These are phyloP conservation scores for Lomentospora prolificans DNA, from an alignment of 2,329 filamentous ascomycete genomes.

Conservation along the genomic window DNA sequence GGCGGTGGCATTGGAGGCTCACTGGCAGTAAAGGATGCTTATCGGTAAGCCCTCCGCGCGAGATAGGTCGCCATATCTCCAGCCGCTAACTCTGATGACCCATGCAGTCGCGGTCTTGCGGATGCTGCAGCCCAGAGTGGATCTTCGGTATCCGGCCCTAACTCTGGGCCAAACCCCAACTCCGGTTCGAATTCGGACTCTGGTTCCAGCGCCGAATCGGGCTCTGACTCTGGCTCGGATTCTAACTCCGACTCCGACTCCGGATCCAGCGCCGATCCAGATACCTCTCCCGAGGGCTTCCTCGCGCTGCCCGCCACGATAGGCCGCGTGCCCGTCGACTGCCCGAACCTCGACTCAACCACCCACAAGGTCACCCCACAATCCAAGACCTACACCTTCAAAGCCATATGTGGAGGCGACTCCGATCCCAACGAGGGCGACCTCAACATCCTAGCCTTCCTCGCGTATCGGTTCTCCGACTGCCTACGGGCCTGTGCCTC, in stretches of 20 bases:
- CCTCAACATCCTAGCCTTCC: constrained; percentile 7
- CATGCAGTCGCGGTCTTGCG: constrained; percentile 3
- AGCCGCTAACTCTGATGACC: too few relatives aligned
- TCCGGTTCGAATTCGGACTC: neutral
- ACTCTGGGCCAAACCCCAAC: neutral
- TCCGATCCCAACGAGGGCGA: neutral
- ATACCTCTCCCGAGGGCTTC: neutral
- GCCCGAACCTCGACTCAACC: constrained; percentile 7
- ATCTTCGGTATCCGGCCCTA: neutral
- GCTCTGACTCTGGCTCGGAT: neutral
- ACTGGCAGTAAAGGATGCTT: constrained; percentile 7
- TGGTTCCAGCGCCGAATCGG: neutral
- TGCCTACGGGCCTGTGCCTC: constrained; percentile 9
- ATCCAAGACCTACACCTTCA: neutral
- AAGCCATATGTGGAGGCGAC: constrained; percentile 2
- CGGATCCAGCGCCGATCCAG: neutral
- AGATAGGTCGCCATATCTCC: neutral
- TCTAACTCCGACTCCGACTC: neutral
- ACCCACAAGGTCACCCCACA: neutral
- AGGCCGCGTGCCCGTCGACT: constrained; percentile 9
- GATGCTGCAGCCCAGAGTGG: neutral
- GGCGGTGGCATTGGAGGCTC: constrained; percentile 10
- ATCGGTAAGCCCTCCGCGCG: constrained; percentile 2
- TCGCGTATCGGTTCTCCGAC: constrained; percentile 8
- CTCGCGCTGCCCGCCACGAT: neutral